These are phyloP conservation scores for Elsinoe ampelina DNA, from an alignment of 2,329 filamentous ascomycete species.

Conservation along the genomic window DNA sequence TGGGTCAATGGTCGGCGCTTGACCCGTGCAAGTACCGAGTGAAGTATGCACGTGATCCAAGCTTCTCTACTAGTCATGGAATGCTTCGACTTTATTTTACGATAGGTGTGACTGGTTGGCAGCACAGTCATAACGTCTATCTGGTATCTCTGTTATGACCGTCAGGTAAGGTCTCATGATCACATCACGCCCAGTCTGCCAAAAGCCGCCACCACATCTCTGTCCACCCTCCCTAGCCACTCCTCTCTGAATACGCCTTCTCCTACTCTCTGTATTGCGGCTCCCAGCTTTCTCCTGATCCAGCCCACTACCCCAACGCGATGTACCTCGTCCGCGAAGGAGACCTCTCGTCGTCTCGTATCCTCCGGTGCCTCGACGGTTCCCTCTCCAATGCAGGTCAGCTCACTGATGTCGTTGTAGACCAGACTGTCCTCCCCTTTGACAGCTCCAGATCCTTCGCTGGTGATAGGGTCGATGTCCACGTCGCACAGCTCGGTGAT, in stretches of 20 bases:
- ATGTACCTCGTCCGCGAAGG: conserved; percentile 57
- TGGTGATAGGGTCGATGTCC: conserved; percentile 32
- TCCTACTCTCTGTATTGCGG: conserved; percentile 54
- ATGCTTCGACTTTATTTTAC: conserved; percentile 19
- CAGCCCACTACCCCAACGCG: conserved; percentile 55
- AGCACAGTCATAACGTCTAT: too few relatives aligned
- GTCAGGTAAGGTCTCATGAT: neutral
- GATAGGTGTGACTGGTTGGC: too few relatives aligned
- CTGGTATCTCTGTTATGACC: too few relatives aligned
- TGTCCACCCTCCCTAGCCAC: conserved; percentile 67
- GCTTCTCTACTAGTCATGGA: conserved; percentile 8
- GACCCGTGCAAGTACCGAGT: too few relatives aligned
- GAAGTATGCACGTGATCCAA: too few relatives aligned
- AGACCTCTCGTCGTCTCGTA: conserved; percentile 39
- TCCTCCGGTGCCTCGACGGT: conserved; percentile 37
- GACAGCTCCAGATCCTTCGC: conserved; percentile 19
- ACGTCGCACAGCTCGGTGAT: conserved; percentile 57
- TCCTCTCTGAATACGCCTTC: conserved; percentile 56
- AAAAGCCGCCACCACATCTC: conserved; percentile 60
- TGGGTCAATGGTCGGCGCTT: too few relatives aligned
- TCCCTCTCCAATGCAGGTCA: conserved; percentile 13
- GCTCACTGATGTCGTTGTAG: conserved; percentile 27
- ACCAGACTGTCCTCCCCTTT: conserved; percentile 31
- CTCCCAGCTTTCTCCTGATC: conserved; percentile 52
- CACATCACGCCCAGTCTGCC: conserved; percentile 29